These are phyloP conservation scores for Huntiella omanensis DNA, from an alignment of 2,329 filamentous ascomycete species.

Conservation along the genomic window DNA sequence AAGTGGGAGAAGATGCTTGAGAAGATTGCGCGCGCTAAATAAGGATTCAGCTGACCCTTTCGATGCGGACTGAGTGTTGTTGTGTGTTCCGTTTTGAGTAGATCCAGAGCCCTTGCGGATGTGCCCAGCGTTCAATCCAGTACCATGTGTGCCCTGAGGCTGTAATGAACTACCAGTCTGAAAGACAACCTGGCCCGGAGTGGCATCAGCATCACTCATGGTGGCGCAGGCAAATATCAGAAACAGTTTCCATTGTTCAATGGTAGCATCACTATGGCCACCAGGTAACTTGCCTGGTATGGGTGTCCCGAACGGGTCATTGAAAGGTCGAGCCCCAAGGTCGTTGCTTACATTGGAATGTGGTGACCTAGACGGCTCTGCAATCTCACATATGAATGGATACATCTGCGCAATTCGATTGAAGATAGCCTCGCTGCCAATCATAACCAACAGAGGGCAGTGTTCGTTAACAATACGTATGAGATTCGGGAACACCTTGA, in stretches of 20 bases:
- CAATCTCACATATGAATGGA: slow-evolving; percentile 58
- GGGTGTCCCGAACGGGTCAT: not conserved
- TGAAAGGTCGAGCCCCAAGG: slow-evolving; percentile 26
- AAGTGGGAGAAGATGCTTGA: slow-evolving; percentile 79
- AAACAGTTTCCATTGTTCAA: slow-evolving; percentile 97
- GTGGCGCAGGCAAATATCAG: slow-evolving; percentile 95
- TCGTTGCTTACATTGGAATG: slow-evolving; percentile 38
- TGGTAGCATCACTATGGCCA: slow-evolving; percentile 65
- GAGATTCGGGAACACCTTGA: slow-evolving; percentile 92
- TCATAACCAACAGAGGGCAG: slow-evolving; percentile 77
- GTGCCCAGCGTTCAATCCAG: slow-evolving; percentile 38
- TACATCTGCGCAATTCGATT: slow-evolving; percentile 89
- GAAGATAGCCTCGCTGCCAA: slow-evolving; percentile 82
- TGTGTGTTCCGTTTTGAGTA: slow-evolving; percentile 31
- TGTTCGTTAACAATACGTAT: slow-evolving; percentile 78
- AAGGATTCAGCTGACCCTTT: slow-evolving; percentile 43
- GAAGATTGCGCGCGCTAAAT: slow-evolving; percentile 71
- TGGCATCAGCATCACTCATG: slow-evolving; percentile 58
- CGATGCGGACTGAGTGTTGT: not conserved
- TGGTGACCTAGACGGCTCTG: slow-evolving; percentile 49
- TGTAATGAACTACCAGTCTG: not conserved
- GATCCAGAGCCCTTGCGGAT: slow-evolving; percentile 57
- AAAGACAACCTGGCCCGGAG: slow-evolving; percentile 24
- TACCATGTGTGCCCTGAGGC: not conserved
- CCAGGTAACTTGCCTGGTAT: slow-evolving; percentile 35